A percentile compares a stretch with the other conserved stretches of the same genome.
Evolutionary conservation across 2,329 filamentous ascomycete species (phyloP).

Genomic region (Verticillium zaregamsianum): DNA sequence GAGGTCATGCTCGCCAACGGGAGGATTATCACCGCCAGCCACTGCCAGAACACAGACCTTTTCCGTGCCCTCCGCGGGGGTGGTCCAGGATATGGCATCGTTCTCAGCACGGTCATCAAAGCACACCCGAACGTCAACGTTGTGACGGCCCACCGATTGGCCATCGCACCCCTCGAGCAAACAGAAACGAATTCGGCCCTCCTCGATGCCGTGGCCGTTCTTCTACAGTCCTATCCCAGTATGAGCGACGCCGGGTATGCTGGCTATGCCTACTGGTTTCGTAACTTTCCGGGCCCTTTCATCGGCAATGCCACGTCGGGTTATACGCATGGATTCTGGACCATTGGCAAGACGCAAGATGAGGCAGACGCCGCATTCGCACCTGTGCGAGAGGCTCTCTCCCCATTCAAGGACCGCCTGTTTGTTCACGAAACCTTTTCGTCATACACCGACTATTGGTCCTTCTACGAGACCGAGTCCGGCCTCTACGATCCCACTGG

Average conservation of each 20-base stretch:
- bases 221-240: slow-evolving; percentile 24
- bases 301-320: slow-evolving; percentile 20
- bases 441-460: slow-evolving; percentile 23
- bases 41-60: slow-evolving; percentile 27
- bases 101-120: slow-evolving; percentile 33
- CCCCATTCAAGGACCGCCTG: slow-evolving; percentile 14
- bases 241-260: slow-evolving; percentile 25
- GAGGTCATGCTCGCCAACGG: slow-evolving; percentile 35
- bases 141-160: slow-evolving; percentile 18
- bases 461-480: slow-evolving; percentile 21
- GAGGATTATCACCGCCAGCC: slow-evolving; percentile 24
- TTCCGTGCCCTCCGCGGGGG: slow-evolving; percentile 36
- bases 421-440: slow-evolving; percentile 16
- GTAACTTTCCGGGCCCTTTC: slow-evolving; percentile 16
- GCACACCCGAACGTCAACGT: slow-evolving; percentile 22
- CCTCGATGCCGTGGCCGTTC: slow-evolving; percentile 19
- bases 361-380: slow-evolving; percentile 17
- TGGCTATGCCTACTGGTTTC: slow-evolving; percentile 23
- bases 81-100: slow-evolving; percentile 29
- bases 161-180: slow-evolving; percentile 14
- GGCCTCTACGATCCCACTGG: slow-evolving; percentile 18
- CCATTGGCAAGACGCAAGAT: slow-evolving; percentile 18
- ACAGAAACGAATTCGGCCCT: slow-evolving; percentile 19
- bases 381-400: slow-evolving; percentile 13
- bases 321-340: slow-evolving; percentile 22